Evolutionary conservation across 2,329 filamentous ascomycete species (phyloP).

Genomic region (Fusarium pilosicola): DNA sequence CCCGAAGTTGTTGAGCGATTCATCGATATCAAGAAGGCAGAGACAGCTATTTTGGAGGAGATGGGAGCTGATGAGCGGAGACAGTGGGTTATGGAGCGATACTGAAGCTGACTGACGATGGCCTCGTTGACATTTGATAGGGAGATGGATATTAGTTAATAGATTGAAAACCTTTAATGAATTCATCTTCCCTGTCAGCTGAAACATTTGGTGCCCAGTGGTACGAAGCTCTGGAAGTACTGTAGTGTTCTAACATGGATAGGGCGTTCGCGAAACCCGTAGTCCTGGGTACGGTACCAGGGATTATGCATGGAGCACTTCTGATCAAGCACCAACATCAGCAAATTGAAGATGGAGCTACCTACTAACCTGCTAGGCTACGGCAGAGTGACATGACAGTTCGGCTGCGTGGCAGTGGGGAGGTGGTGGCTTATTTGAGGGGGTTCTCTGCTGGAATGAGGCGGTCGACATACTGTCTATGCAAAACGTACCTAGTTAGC

Average conservation of each 20-base stretch:
- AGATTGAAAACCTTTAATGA: background rate
- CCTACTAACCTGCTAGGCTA: background rate
- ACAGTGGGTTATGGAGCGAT: slow-evolving; percentile 73
- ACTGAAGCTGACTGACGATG: slow-evolving; percentile 47
- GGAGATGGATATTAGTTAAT: background rate
- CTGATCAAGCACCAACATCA: background rate
- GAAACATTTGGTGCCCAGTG: background rate
- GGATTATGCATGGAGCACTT: slow-evolving; percentile 3
- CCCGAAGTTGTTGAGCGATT: slow-evolving; percentile 65
- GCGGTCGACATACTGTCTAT: background rate
- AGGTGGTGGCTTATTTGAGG: background rate
- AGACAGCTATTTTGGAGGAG: slow-evolving; percentile 54
- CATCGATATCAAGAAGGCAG: slow-evolving; percentile 66
- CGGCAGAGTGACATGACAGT: slow-evolving; percentile 6
- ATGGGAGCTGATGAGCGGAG: slow-evolving; percentile 61
- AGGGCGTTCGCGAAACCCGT: slow-evolving; percentile 7
- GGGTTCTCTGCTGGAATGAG: slow-evolving; percentile 19
- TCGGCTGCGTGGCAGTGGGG: background rate
- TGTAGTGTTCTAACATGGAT: slow-evolving; percentile 9
- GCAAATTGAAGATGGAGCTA: background rate
- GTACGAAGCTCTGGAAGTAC: background rate
- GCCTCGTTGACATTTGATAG: background rate
- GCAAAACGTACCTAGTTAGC: background rate
- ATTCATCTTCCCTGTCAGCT: slow-evolving; percentile 1
- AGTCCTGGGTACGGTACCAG: slow-evolving; percentile 3